Evolutionary conservation across 78 protist genomes (phyloP).

Genomic region (Polysphondylium violaceum): DNA sequence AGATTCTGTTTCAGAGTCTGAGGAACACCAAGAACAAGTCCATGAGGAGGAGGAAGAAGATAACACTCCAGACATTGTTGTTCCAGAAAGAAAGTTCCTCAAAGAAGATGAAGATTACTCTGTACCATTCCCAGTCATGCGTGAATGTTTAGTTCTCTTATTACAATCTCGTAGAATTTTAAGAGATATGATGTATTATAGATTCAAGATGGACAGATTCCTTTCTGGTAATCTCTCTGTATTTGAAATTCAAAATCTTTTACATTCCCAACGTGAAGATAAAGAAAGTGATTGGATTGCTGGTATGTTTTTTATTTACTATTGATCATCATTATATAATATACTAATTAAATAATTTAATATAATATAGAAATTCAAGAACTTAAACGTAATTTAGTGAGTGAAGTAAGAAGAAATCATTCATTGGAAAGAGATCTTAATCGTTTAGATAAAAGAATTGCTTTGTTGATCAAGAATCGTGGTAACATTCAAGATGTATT

Average conservation of each 20-base stretch:
- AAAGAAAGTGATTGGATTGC: conserved; percentile 72
- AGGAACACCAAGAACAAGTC: conserved; percentile 6
- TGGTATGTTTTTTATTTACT: conserved; percentile 6
- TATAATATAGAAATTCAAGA: conserved; percentile 55
- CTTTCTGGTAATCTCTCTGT: conserved; percentile 81
- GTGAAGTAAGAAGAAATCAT: conserved; percentile 85
- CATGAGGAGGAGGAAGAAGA: conserved; percentile 46
- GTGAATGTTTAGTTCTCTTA: conserved; percentile 84
- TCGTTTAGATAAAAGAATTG: conserved; percentile 88
- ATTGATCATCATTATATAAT: not conserved
- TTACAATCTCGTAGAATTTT: conserved; percentile 85
- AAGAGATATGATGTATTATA: conserved; percentile 79
- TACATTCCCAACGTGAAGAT: conserved; percentile 53
- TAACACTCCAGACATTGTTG: conserved; percentile 51
- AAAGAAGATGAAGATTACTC: conserved; percentile 80
- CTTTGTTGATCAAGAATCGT: conserved; percentile 88
- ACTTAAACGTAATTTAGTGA: conserved; percentile 76
- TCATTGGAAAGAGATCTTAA: conserved; percentile 86
- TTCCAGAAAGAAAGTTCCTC: conserved; percentile 71
- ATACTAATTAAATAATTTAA: not conserved
- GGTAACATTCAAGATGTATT: conserved; percentile 80
- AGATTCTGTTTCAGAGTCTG: conserved; percentile 27
- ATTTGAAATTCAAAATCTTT: conserved; percentile 66
- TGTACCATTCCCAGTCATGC: conserved; percentile 83
- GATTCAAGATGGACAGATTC: conserved; percentile 86